Conservation (phyloP, 108 stramenopile species). For the Pseudonitzschia multistriata region DNA sequence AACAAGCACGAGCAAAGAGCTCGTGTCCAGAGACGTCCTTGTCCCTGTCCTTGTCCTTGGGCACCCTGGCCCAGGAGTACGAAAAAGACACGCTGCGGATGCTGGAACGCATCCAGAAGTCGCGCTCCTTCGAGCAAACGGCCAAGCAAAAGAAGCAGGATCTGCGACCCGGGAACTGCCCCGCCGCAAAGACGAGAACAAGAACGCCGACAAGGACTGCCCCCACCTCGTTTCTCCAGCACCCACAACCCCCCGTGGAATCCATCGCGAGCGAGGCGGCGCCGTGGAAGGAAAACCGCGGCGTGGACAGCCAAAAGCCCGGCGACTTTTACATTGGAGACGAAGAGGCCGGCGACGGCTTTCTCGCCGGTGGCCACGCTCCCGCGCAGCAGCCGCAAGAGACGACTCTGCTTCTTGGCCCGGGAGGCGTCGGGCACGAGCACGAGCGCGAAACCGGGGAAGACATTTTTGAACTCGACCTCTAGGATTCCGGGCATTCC, state of each 20-base stretch:
- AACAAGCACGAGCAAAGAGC: not conserved
- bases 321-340: not conserved
- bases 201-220: too few relatives aligned
- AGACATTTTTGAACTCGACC: slow-evolving; percentile 15
- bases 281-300: too few relatives aligned
- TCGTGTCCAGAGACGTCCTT: too few relatives aligned
- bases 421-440: not conserved
- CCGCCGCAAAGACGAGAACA: too few relatives aligned
- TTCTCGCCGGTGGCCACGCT: not conserved
- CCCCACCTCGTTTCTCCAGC: too few relatives aligned
- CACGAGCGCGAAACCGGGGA: not conserved
- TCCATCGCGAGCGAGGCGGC: too few relatives aligned
- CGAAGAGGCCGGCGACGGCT: not conserved
- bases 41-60: not conserved
- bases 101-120: not conserved
- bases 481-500: too few relatives aligned
- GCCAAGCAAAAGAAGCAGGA: too few relatives aligned
- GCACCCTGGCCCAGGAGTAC: not conserved
- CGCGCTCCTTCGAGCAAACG: not conserved
- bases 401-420: not conserved
- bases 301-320: too few relatives aligned
- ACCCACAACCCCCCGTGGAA: too few relatives aligned
- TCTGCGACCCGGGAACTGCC: too few relatives aligned
- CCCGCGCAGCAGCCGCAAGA: too few relatives aligned
- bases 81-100: not conserved